phyloP scores from a whole-genome alignment of 169 alveolate genomes.

The Besnoitia besnoiti region DNA sequence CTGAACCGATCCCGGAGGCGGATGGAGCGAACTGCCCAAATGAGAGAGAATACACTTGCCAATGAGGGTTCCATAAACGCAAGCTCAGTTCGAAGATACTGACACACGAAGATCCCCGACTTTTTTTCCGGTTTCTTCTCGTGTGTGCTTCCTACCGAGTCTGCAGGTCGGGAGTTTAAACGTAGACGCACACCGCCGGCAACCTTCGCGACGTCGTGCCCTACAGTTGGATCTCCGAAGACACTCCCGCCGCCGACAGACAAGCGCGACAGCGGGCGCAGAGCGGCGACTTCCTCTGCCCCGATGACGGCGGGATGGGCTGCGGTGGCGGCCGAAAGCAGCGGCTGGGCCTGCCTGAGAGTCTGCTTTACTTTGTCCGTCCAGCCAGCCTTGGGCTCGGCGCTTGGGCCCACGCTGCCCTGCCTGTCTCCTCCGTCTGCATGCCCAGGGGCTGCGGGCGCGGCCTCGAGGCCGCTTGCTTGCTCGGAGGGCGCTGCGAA shows the following conservation, averaged over 20 bases:
- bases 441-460: not conserved
- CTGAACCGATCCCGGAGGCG: too few species aligned
- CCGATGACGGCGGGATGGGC: not conserved
- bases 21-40: too few species aligned
- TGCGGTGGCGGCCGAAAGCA: not conserved
- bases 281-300: not conserved
- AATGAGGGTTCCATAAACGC: not conserved
- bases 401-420: not conserved
- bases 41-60: too few species aligned
- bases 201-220: slow-evolving; percentile 26
- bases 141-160: not conserved
- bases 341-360: not conserved
- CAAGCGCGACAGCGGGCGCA: not conserved
- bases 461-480: not conserved
- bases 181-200: not conserved
- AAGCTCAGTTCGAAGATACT: not conserved
- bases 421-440: not conserved
- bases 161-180: not conserved
- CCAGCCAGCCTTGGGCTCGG: too few species aligned
- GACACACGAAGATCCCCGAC: not conserved
- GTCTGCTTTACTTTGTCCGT: not conserved
- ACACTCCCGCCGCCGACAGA: not conserved
- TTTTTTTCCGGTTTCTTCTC: not conserved
- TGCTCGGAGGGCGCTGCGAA: not conserved
- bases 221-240: not conserved